These are phyloP conservation scores for Cicer pinnatifidum DNA, from an alignment of 306 rosid genomes.

Conservation along the genomic window DNA sequence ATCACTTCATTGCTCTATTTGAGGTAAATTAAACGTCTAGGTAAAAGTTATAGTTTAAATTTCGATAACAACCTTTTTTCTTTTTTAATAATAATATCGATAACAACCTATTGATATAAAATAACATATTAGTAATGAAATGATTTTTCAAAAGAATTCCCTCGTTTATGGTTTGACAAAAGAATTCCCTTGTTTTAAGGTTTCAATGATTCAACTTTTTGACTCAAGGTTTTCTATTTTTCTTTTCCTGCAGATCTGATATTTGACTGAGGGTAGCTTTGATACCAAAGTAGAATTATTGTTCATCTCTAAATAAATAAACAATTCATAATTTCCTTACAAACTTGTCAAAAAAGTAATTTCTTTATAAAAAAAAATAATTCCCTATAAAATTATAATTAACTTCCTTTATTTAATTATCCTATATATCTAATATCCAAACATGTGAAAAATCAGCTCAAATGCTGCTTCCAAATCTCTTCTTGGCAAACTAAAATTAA, in stretches of 20 bases:
- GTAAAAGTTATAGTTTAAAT: background rate
- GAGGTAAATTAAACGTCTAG: background rate
- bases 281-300: no score
- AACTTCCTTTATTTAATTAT: no score
- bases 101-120: background rate
- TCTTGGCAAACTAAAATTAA: no score
- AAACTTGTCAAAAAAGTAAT: no score
- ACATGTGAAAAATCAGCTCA: no score
- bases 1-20: background rate
- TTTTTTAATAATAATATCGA: background rate
- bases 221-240: constrained; percentile 3
- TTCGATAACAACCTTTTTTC: background rate
- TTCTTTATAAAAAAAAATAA: no score
- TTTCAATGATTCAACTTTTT: constrained; percentile 22
- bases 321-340: no score
- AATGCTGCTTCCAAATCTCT: no score
- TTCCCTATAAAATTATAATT: no score
- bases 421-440: no score
- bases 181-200: constrained; percentile 17
- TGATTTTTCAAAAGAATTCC: background rate
- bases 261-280: constrained; percentile 18
- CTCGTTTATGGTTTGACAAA: background rate
- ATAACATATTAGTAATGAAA: background rate
- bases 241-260: background rate
- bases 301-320: no score